A percentile compares a stretch with the other conserved stretches of the same genome.
Evolutionary conservation across 2,329 filamentous ascomycete species (phyloP).

Genomic region (Aureobasidium leucospermi): DNA sequence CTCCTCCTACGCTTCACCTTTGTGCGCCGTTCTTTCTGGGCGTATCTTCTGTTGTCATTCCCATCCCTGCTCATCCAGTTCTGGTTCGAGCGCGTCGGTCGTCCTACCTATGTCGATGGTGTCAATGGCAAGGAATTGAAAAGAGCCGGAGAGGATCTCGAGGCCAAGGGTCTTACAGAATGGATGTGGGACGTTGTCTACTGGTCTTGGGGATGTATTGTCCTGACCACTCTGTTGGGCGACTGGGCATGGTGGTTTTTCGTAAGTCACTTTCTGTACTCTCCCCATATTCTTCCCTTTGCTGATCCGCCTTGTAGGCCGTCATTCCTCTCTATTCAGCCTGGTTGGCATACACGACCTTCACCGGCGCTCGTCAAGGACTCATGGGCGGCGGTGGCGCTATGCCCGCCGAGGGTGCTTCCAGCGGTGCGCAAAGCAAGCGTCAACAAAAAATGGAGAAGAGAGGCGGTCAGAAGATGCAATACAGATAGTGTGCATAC

Average conservation of each 20-base stretch:
- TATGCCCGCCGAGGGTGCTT: constrained; percentile 19
- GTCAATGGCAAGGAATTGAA: constrained; percentile 57
- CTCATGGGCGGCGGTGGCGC: constrained; percentile 37
- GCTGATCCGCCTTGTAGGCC: constrained; percentile 16
- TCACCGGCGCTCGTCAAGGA: constrained; percentile 37
- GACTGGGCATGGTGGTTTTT: constrained; percentile 70
- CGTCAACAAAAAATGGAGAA: constrained; percentile 46
- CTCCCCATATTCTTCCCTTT: neutral
- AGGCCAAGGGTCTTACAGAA: constrained; percentile 81
- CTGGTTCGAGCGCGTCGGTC: constrained; percentile 75
- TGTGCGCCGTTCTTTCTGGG: constrained; percentile 42
- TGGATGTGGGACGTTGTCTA: constrained; percentile 98
- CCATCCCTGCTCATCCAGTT: constrained; percentile 76
- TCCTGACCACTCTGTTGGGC: constrained; percentile 68
- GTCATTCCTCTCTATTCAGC: constrained; percentile 40
- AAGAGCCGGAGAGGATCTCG: constrained; percentile 77
- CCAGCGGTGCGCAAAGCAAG: constrained; percentile 34
- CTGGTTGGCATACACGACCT: constrained; percentile 40
- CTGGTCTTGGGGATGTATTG: constrained; percentile 77
- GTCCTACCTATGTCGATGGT: constrained; percentile 60
- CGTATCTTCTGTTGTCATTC: constrained; percentile 64
- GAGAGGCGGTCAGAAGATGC: constrained; percentile 42
- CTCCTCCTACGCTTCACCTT: constrained; percentile 60
- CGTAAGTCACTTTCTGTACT: constrained; percentile 23
- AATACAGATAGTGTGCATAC: constrained; percentile 34